Evolutionary conservation across 345 rosid genomes (phyloP).

Genomic region (Excoecaria cochinchinensis): DNA sequence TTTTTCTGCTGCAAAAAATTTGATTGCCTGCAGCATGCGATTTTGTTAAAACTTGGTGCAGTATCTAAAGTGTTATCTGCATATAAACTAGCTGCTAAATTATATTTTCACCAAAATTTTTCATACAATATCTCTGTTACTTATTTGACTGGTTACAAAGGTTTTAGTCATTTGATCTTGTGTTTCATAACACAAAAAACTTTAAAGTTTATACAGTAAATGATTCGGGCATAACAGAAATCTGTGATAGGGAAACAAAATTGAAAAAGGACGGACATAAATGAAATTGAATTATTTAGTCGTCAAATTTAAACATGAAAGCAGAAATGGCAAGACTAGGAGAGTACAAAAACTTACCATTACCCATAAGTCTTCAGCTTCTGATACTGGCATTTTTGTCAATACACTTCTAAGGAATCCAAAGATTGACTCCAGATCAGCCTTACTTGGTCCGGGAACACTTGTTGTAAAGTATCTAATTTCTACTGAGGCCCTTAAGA

Average conservation of each 20-base stretch:
- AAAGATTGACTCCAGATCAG: slow-evolving; percentile 48
- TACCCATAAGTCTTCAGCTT: slow-evolving; percentile 80
- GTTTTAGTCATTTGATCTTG: neutral
- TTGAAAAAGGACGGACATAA: neutral
- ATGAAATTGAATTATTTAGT: neutral
- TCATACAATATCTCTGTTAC: neutral
- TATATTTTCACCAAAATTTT: neutral
- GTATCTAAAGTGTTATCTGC: neutral
- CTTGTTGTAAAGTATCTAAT: slow-evolving; percentile 39
- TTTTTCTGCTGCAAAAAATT: slow-evolving; percentile 47
- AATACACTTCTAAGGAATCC: slow-evolving; percentile 50
- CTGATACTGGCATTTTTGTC: slow-evolving; percentile 45
- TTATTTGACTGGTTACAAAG: no score
- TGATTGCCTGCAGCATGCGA: slow-evolving; percentile 58
- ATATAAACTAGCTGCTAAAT: neutral
- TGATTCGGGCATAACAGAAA: neutral
- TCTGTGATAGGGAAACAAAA: neutral
- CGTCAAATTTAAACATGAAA: neutral
- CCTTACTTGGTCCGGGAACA: slow-evolving; percentile 37
- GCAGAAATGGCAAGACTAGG: slow-evolving; percentile 1
- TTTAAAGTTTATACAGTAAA: neutral
- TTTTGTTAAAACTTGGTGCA: slow-evolving; percentile 4
- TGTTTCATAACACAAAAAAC: neutral
- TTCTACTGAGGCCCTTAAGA: slow-evolving; percentile 60
- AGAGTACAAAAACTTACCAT: slow-evolving; percentile 47